These are phyloP conservation scores for Alternaria arbusti DNA, from an alignment of 2,329 filamentous ascomycete species.

Conservation along the genomic window DNA sequence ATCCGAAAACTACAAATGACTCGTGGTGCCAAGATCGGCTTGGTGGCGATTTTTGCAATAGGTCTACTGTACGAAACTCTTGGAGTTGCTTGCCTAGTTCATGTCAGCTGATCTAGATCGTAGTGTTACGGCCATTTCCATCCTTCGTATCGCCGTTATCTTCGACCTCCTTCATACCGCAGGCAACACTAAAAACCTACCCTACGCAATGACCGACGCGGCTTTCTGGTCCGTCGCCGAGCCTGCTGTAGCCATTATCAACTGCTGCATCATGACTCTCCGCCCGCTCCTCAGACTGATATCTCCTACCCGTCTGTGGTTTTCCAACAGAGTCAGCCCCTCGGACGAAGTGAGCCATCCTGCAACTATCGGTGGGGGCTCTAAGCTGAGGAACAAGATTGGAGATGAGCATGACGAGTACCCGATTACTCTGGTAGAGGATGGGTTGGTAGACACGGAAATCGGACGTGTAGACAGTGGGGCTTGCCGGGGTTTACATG, in stretches of 20 bases:
- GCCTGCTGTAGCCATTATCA: neutral
- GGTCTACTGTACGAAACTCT: neutral
- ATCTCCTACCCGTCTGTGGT: neutral
- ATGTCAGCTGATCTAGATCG: neutral
- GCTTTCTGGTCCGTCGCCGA: neutral
- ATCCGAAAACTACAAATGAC: neutral
- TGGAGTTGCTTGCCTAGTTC: accelerated
- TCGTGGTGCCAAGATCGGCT: neutral
- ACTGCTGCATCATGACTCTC: neutral
- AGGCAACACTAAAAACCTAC: neutral
- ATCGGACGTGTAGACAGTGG: neutral
- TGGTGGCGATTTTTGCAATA: neutral
- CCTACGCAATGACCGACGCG: neutral
- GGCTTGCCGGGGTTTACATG: neutral
- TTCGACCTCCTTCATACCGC: neutral
- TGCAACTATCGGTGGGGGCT: neutral
- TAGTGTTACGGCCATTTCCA: neutral
- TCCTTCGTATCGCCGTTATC: neutral
- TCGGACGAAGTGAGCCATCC: neutral
- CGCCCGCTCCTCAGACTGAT: neutral
- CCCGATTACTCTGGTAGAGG: neutral
- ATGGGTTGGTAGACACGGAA: neutral
- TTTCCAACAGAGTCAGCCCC: neutral
- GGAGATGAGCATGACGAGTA: neutral
- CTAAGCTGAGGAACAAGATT: neutral